These are phyloP conservation scores for Penicillium dipodomyicola DNA, from an alignment of 495 filamentous ascomycete species.

Conservation along the genomic window DNA sequence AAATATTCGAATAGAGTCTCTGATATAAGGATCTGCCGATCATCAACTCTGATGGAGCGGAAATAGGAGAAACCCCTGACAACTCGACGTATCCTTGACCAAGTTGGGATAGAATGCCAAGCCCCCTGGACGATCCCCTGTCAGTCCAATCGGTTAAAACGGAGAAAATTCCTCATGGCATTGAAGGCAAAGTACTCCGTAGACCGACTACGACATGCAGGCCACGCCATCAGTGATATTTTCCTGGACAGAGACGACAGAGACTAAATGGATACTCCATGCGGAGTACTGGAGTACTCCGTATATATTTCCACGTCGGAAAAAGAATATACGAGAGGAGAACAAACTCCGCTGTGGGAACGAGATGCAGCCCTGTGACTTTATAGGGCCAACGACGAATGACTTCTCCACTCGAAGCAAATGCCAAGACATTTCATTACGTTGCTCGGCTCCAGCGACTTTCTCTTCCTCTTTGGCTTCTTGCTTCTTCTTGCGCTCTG, in stretches of 20 bases:
- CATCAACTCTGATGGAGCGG: background rate
- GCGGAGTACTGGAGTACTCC: too few relatives aligned
- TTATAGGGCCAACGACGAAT: background rate
- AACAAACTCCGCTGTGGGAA: conserved; percentile 13
- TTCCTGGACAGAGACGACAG: background rate
- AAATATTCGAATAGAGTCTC: too few relatives aligned
- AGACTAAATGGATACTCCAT: background rate
- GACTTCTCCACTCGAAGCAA: conserved; percentile 6
- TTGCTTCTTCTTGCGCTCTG: background rate
- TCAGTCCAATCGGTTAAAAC: conserved; percentile 1
- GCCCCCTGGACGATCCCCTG: conserved; percentile 8
- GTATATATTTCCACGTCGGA: background rate
- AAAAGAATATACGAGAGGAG: conserved; percentile 3
- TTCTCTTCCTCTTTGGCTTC: background rate
- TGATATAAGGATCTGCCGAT: background rate
- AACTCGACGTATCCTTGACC: background rate
- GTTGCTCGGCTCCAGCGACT: background rate
- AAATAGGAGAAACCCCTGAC: background rate
- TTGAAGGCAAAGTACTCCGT: background rate
- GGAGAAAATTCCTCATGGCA: background rate
- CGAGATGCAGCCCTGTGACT: background rate
- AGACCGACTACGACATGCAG: background rate
- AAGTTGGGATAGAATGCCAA: conserved; percentile 12
- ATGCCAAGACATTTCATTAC: conserved; percentile 10
- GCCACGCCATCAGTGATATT: background rate